Base-by-base conservation (phyloP, 129 eudicot species). In the Daucus carota region DNA sequence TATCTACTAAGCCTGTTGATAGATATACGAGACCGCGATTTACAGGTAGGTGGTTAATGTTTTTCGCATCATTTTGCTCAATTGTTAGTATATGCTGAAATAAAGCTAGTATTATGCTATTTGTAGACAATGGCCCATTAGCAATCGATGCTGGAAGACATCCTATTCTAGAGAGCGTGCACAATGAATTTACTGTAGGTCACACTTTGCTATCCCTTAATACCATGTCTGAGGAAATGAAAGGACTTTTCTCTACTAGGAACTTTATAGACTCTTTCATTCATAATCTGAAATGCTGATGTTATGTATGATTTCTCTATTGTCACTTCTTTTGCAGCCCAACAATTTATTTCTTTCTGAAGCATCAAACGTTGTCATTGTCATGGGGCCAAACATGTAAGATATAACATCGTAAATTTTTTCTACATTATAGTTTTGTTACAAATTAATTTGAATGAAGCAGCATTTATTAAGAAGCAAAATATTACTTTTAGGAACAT, bases 371-470 rank as follows among this genome's bases (percentile, higher is more conserved):
- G 86, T 91, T 93, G 89, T 91, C 73, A 82, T 91, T 75, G 94
- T 95, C 78, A 91, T 84, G 86, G 97, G 99, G 66, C 97, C 99
- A 72, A 95, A 95, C 84, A 95, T 95, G 99, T 95, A 88, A 91
- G 96, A 44, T 69, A 60, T 44, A 42, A 34, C 63, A 33, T 73
- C 60, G 11, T 78, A 41, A 22, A 42, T 75, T 41, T 79, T 50
- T 76, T 50, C 15, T 50, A 70, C 62, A 46, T 70, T 76, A 50
- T 68, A 34, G 50, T 47, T 79, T 70, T 33, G 17, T 62, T 1
- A 34, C 29, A 29, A 47, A 63, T 66, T 36, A 63, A 36, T 38
- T 72, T 75, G 0, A 69, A 28, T 70, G 41, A 29, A 70, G 72
- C 11, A 71, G 40, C 73, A 20, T 59, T 62, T 16, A 33, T 57